Evolutionary conservation across 805 yeast species (phyloP), one percentile per base, ranked within the genome.

Genomic region (Tetrapisispora phaffii): DNA sequence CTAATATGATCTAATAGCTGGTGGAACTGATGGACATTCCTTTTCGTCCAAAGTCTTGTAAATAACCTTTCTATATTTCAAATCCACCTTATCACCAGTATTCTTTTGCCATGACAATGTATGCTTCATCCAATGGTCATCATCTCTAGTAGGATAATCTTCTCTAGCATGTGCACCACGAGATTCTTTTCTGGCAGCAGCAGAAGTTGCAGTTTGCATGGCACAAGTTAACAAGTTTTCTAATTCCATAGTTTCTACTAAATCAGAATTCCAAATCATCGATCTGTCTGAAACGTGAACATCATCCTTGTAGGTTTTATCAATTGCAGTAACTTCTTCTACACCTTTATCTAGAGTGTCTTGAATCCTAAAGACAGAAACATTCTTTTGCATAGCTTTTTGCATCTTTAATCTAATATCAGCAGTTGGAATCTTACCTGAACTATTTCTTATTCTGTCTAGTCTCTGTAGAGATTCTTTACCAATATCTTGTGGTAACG

Each of bases 91-190:
- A 38, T 76, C 90, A 59, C 90, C 94, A 50, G 74, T 73, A 23
- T 70, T 65, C 47, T 68, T 61, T 75, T 93, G 97, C 88, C 93
- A 90, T 43, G 97, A 86, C 63, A 90, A 73, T 41, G 97, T 76
- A 72, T 90, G 98, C 74, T 90, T 93, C 90, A 86, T 87, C 98
- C 98, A 90, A 76, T 88, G 75, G 46, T 65, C 88, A 67, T 90
- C 98, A 65, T 90, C 96, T 79, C 98, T 87, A 51, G 79, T 81
- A 61, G 95, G 97, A 73, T 70, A 89, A 69, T 90, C 98, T 70
- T 90, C 98, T 75, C 97, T 84, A 48, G 98, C 97, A 65, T 90
- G 98, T 41, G 98, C 97, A 73, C 98, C 98, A 75, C 98, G 86
- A 33, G 97, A 88, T 73, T 90, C 98, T 62, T 75, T 82, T 76